Percentiles rank a stretch among this genome's conserved stretches.
Evolutionary conservation across 2,329 filamentous ascomycete genomes (phyloP).

Genomic region (Alternaria novae-zelandiae): DNA sequence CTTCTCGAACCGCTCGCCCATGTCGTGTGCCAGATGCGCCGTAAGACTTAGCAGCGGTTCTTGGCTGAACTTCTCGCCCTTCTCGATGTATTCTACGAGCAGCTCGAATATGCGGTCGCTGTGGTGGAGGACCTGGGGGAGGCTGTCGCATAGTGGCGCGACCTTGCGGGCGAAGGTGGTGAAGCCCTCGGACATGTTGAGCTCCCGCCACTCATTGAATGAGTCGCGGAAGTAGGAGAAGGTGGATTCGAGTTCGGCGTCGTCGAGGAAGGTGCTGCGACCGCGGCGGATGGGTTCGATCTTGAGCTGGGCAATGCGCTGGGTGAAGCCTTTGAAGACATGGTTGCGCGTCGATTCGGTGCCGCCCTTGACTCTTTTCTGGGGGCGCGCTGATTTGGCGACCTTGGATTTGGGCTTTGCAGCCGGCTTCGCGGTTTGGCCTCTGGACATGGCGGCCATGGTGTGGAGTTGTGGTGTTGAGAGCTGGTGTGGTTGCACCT

Average conservation of each 20-base stretch:
- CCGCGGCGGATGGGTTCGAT: conserved; percentile 92
- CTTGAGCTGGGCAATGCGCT: conserved; percentile 88
- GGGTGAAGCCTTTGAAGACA: conserved; percentile 88
- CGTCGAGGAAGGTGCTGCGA: conserved; percentile 81
- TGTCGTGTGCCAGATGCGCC: conserved; percentile 91
- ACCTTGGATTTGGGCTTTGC: conserved; percentile 24
- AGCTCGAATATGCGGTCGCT: conserved; percentile 82
- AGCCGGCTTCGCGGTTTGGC: conserved; percentile 26
- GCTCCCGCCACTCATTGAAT: conserved; percentile 86
- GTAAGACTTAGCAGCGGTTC: conserved; percentile 89
- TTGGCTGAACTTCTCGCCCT: conserved; percentile 77
- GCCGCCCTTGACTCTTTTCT: conserved; percentile 69
- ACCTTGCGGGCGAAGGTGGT: conserved; percentile 77
- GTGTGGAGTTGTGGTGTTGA: conserved; percentile 14
- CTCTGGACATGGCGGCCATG: conserved; percentile 55
- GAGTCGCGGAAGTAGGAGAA: conserved; percentile 88
- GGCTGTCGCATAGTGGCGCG: conserved; percentile 80
- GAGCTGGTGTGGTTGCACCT: neutral
- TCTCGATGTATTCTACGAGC: conserved; percentile 76
- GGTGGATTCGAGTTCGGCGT: conserved; percentile 74
- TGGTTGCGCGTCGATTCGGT: conserved; percentile 83
- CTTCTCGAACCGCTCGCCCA: conserved; percentile 86
- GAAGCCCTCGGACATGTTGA: conserved; percentile 87
- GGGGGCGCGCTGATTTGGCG: conserved; percentile 53
- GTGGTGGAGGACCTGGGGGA: conserved; percentile 91